Conservation (phyloP, 2,329 filamentous ascomycete species). For the Epichloe aotearoae region DNA sequence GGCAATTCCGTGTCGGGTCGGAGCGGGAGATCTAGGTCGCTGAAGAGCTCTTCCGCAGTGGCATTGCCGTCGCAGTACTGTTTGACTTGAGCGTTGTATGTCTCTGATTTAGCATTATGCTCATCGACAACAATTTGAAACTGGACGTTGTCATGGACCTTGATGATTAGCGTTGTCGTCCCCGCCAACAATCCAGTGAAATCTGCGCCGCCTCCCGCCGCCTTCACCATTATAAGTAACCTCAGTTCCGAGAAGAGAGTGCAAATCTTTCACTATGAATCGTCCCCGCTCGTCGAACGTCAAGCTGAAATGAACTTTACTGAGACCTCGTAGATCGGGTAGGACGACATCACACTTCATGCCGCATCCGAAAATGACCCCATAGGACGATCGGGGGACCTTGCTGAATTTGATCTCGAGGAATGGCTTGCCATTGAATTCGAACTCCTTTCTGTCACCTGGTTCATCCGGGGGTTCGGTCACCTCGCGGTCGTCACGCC, state of each 20-base stretch:
- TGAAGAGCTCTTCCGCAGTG: constrained; percentile 6
- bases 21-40: constrained; percentile 4
- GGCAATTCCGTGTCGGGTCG: constrained; percentile 3
- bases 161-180: constrained; percentile 7
- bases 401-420: constrained; percentile 9
- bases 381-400: constrained; percentile 5
- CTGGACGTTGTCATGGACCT: neutral
- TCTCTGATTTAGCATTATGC: constrained; percentile 5
- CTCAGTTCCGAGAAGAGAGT: constrained; percentile 11
- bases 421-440: neutral
- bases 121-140: constrained; percentile 6
- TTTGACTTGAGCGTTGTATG: constrained; percentile 11
- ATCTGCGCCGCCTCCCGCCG: constrained; percentile 8
- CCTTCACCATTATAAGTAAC: constrained; percentile 12
- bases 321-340: constrained; percentile 2
- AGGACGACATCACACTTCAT: constrained; percentile 9
- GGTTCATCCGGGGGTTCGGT: constrained; percentile 1
- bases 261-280: constrained; percentile 11
- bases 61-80: constrained; percentile 8
- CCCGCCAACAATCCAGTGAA: constrained; percentile 14
- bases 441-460: neutral
- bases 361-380: constrained; percentile 9
- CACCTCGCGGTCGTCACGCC: constrained; percentile 2
- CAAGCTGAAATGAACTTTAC: constrained; percentile 9
- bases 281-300: constrained; percentile 11